Conservation (phyloP, 1,284 basidiomycete species). For the Boletus smithii region DNA sequence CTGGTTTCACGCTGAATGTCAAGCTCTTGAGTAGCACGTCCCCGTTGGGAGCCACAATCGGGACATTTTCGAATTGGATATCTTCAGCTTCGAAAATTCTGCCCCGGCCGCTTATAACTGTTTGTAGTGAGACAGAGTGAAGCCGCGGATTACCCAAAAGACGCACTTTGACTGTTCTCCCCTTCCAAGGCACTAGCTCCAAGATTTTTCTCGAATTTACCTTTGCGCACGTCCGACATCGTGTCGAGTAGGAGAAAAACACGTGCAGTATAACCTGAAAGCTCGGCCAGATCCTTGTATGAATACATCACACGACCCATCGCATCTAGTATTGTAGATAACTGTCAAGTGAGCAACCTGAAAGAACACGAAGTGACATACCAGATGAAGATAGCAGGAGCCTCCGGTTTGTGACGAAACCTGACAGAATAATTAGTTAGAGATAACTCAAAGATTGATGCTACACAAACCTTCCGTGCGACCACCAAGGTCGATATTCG, state of each 20-base stretch:
- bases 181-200: constrained; percentile 74
- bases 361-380: constrained; percentile 23
- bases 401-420: constrained; percentile 92
- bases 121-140: background rate
- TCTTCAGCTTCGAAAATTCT: constrained; percentile 80
- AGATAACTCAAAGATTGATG: background rate
- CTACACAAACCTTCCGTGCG: constrained; percentile 73
- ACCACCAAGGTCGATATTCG: constrained; percentile 70
- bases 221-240: constrained; percentile 83
- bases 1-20: constrained; percentile 87
- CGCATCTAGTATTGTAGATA: constrained; percentile 51
- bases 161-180: constrained; percentile 77
- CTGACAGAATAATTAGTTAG: constrained; percentile 35
- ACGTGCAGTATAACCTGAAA: constrained; percentile 93
- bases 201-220: constrained; percentile 87
- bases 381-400: constrained; percentile 82
- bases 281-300: constrained; percentile 93
- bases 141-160: background rate
- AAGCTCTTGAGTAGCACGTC: constrained; percentile 84
- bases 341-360: background rate
- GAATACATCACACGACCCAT: constrained; percentile 90
- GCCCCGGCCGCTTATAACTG: constrained; percentile 81
- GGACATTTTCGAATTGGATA: constrained; percentile 90
- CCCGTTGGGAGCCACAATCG: constrained; percentile 95
- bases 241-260: constrained; percentile 89